phyloP scores from a whole-genome alignment of 2,329 filamentous ascomycete species.

The Fusarium lyarnte region DNA sequence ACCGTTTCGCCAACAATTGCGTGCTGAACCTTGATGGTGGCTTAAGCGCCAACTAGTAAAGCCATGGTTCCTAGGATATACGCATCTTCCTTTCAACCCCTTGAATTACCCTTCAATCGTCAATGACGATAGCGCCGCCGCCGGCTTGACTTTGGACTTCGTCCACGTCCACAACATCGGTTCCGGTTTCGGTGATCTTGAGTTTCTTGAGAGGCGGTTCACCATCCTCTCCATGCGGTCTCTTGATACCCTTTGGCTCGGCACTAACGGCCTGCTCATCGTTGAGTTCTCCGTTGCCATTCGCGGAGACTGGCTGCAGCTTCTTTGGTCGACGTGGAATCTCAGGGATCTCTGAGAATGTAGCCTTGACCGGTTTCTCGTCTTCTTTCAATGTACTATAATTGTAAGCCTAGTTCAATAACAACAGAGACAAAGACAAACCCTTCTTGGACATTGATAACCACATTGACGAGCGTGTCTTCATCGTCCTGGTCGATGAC shows the following conservation, averaged over 20 bases:
- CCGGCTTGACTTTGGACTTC: conserved; percentile 46
- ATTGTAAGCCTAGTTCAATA: conserved; percentile 40
- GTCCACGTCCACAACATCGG: conserved; percentile 60
- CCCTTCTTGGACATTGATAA: conserved; percentile 74
- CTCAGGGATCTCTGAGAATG: conserved; percentile 54
- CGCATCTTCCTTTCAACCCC: conserved; percentile 4
- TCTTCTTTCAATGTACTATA: conserved; percentile 54
- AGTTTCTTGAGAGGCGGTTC: conserved; percentile 60
- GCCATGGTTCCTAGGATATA: conserved; percentile 12
- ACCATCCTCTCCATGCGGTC: conserved; percentile 55
- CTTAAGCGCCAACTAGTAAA: conserved; percentile 70
- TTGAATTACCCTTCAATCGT: conserved; percentile 55
- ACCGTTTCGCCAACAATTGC: conserved; percentile 87
- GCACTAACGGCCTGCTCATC: conserved; percentile 54
- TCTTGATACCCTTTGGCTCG: conserved; percentile 56
- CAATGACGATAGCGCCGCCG: conserved; percentile 74
- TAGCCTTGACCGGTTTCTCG: conserved; percentile 65
- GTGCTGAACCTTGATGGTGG: conserved; percentile 88
- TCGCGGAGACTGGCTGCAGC: conserved; percentile 48
- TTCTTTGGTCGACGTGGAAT: conserved; percentile 66
- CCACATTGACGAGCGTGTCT: conserved; percentile 79
- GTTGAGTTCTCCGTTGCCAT: conserved; percentile 53
- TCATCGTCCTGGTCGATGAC: conserved; percentile 85
- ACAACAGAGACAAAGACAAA: conserved; percentile 49
- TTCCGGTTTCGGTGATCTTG: conserved; percentile 51